phyloP scores from a whole-genome alignment of 75 land plant species.

The Sequoia sempervirens region DNA sequence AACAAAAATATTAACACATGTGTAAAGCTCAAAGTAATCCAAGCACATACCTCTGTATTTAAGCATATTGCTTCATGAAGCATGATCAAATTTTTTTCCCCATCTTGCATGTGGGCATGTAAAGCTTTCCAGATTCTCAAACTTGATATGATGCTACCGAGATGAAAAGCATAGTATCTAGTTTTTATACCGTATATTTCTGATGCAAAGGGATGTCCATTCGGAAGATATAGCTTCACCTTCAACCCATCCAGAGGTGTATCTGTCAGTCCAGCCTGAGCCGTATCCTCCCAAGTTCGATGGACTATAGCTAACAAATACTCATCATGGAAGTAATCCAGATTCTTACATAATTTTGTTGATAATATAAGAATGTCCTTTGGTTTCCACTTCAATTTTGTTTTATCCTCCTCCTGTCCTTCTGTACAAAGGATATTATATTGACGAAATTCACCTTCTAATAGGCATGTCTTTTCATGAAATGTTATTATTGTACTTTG shows the following conservation, averaged over 20 bases:
- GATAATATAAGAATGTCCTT: slow-evolving; percentile 11
- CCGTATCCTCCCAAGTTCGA: no score
- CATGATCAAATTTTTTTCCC: slow-evolving; percentile 13
- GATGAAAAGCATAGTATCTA: slow-evolving; percentile 21
- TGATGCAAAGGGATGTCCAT: background rate
- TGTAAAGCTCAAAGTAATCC: no score
- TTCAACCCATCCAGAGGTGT: background rate
- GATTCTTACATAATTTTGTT: background rate
- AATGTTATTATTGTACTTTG: no score
- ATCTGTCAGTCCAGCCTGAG: background rate
- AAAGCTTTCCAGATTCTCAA: slow-evolving; percentile 54
- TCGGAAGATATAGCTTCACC: background rate
- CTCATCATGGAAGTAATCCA: background rate
- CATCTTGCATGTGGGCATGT: slow-evolving; percentile 7
- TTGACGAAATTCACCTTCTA: no score
- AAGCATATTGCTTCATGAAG: slow-evolving; percentile 16
- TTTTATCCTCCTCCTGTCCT: background rate
- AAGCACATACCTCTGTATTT: background rate
- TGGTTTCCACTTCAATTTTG: background rate
- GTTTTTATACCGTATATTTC: background rate
- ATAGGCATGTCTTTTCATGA: no score
- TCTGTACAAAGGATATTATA: background rate
- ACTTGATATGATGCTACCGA: slow-evolving; percentile 31
- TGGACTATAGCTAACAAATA: background rate
- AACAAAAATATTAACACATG: no score